Evolutionary conservation across 192 early-diverging fungal species (phyloP), one percentile per base, ranked within the genome.

Genomic region (Phlyctochytrium bullatum): DNA sequence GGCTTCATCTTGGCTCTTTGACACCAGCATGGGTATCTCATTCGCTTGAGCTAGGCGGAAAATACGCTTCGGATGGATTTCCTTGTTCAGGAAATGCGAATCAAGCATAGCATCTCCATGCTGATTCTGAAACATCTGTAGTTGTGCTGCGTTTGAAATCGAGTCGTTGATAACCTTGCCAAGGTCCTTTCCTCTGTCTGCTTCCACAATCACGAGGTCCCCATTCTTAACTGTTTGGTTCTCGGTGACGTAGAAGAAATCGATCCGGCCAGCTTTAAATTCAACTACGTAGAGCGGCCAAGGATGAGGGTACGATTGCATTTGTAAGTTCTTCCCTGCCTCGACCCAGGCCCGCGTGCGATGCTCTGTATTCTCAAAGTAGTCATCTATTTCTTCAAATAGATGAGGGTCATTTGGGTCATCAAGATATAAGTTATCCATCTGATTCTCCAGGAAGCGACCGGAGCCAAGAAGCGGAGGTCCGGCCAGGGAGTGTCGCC

Each of bases 1-100:
- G 35, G 88, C 85, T 74, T 97, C 97, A 71, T 99, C 95, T 67
- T 92, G 82, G 52, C 83, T 83, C 77, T 99, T 97, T 64, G 72
- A 73, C 3, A 86, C 83, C 51, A 97, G 67, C 76, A 92, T 84
- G 1, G 87, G 82, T 20, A 99, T 82, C 73, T 99, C 97, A 0
- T 78, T 78, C 25, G 87, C 80, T 59, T 88, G 81, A 14, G 97
- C 95, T 25, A 88, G 66, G 56, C 93, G 80, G 78, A 88, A 93
- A 56, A 99, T 92, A 24, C 92, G 88, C 75, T 99, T 99, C 1
- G 95, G 84, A 63, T 92, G 89, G 53, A 95, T 84, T 52, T 97
- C 93, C 73, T 88, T 91, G 53, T 72, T 78, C 25, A 72, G 53
- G 68, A 62, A 66, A 54, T 82, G 76, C 52, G 78, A 36, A 36